Evolutionary conservation across 2,329 filamentous ascomycete species (phyloP).

Genomic region (Corynespora cassiicola): DNA sequence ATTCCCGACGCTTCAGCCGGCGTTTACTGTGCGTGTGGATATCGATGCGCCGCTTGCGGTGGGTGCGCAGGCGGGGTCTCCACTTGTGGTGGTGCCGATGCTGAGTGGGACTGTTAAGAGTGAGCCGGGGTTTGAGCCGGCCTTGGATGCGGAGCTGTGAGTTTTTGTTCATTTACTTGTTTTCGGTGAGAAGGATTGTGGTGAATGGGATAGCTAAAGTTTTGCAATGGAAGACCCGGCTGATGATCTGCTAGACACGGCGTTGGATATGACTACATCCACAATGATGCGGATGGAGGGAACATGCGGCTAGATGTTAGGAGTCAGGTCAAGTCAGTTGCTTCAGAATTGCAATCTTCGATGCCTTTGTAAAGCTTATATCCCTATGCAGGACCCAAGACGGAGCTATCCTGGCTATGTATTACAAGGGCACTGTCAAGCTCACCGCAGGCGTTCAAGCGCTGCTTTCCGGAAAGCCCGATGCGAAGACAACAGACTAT

Average conservation of each 20-base stretch:
- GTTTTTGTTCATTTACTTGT: slow-evolving; percentile 1
- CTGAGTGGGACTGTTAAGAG: slow-evolving; percentile 37
- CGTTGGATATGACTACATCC: slow-evolving; percentile 40
- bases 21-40: slow-evolving; percentile 36
- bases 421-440: slow-evolving; percentile 37
- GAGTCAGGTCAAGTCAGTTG: slow-evolving; percentile 29
- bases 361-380: too few relatives aligned
- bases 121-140: slow-evolving; percentile 35
- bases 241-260: too few relatives aligned
- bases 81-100: slow-evolving; percentile 37
- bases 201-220: not conserved
- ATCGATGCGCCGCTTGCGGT: slow-evolving; percentile 35
- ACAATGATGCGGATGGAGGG: slow-evolving; percentile 29
- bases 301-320: slow-evolving; percentile 39
- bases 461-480: slow-evolving; percentile 21
- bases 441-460: slow-evolving; percentile 30
- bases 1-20: slow-evolving; percentile 36
- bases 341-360: not conserved
- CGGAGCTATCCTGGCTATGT: slow-evolving; percentile 36
- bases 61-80: slow-evolving; percentile 27
- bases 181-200: not conserved
- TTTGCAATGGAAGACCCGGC: too few relatives aligned
- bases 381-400: slow-evolving; percentile 20
- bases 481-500: slow-evolving; percentile 35
- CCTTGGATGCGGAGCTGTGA: slow-evolving; percentile 32